Evolutionary conservation across 805 yeast genomes (phyloP).

Genomic region (Jamesozyma rosinii): DNA sequence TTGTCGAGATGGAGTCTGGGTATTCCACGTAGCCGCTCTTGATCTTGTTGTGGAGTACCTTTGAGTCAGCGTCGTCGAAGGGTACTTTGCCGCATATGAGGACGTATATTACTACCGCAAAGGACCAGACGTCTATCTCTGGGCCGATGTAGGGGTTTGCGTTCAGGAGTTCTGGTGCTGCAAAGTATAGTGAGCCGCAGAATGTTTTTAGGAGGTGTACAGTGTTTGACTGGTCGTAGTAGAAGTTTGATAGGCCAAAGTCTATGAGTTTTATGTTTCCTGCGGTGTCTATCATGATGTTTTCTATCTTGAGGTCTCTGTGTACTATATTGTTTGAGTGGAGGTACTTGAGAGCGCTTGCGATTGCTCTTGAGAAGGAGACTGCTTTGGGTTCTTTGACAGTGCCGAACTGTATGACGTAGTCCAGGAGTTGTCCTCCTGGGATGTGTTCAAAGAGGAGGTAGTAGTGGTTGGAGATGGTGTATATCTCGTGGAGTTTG

Average conservation of each 20-base stretch:
- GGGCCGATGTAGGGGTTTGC: slow-evolving; percentile 94
- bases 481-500: slow-evolving; percentile 80
- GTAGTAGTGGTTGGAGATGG: slow-evolving; percentile 92
- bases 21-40: slow-evolving; percentile 86
- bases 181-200: slow-evolving; percentile 95
- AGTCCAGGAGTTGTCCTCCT: slow-evolving; percentile 96
- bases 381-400: slow-evolving; percentile 87
- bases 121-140: slow-evolving; percentile 96
- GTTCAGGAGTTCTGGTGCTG: slow-evolving; percentile 90
- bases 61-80: slow-evolving; percentile 89
- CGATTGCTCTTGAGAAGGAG: slow-evolving; percentile 86
- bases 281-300: slow-evolving; percentile 81
- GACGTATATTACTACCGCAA: slow-evolving; percentile 91
- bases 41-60: slow-evolving; percentile 84
- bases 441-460: slow-evolving; percentile 93
- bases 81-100: slow-evolving; percentile 97
- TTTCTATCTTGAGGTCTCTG: slow-evolving; percentile 92
- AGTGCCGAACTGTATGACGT: slow-evolving; percentile 91
- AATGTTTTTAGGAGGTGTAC: slow-evolving; percentile 56
- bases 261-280: slow-evolving; percentile 95
- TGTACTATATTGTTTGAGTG: slow-evolving; percentile 93
- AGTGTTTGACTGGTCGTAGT: slow-evolving; percentile 32
- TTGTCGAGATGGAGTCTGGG: slow-evolving; percentile 68
- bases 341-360: slow-evolving; percentile 84
- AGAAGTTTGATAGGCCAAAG: slow-evolving; percentile 88